These are phyloP conservation scores for Pseudocercospora fijiensis DNA, from an alignment of 2,329 filamentous ascomycete genomes.

Conservation along the genomic window DNA sequence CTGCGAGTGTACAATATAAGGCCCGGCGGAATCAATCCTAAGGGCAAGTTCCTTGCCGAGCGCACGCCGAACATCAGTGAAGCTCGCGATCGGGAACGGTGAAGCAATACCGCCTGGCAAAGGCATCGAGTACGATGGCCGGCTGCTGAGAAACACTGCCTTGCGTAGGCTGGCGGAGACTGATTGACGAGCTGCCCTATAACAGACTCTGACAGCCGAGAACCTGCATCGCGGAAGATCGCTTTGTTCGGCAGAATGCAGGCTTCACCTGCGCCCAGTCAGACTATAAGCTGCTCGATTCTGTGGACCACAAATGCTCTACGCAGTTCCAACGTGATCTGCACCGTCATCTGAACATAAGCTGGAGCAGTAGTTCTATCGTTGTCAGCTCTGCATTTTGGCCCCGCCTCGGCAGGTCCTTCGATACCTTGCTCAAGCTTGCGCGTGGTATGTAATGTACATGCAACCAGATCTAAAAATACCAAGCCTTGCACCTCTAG, in stretches of 20 bases:
- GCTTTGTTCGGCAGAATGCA: no score
- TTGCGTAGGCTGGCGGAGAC: conserved; percentile 42
- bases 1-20: conserved; percentile 60
- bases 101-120: conserved; percentile 38
- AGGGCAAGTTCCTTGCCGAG: conserved; percentile 27
- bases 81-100: conserved; percentile 52
- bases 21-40: conserved; percentile 59
- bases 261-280: no score
- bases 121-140: conserved; percentile 44
- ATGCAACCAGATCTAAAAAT: background rate
- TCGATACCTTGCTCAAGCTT: background rate
- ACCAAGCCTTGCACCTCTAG: background rate
- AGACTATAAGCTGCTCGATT: no score
- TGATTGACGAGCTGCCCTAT: background rate
- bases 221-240: no score
- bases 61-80: conserved; percentile 43
- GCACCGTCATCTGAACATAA: no score
- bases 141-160: conserved; percentile 42
- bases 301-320: no score
- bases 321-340: no score
- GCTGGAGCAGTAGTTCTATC: no score
- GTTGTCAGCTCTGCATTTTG: background rate
- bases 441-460: background rate
- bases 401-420: background rate
- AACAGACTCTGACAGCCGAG: background rate